Evolutionary conservation across 148 eudicot species (phyloP).

Genomic region (Amaranthus cruentus): DNA sequence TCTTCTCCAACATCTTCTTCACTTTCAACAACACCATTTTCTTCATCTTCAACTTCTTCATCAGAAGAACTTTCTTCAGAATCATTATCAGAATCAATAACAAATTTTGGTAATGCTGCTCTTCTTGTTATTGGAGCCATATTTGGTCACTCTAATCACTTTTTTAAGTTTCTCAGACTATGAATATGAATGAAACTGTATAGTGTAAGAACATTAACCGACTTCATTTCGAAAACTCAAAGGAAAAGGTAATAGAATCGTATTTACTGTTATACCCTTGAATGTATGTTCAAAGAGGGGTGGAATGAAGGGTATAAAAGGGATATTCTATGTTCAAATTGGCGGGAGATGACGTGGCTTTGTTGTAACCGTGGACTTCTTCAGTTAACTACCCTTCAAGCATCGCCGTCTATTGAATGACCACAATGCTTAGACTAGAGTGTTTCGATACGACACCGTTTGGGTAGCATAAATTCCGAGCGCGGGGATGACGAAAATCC

Average conservation of each 20-base stretch:
- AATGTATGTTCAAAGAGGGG: not conserved
- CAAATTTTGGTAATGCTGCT: conserved; percentile 42
- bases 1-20: conserved; percentile 21
- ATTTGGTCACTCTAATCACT: conserved; percentile 12
- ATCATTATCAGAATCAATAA: conserved; percentile 56
- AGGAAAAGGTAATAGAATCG: not conserved
- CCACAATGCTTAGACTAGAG: not conserved
- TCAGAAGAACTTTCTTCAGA: conserved; percentile 56
- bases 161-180: not conserved
- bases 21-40: conserved; percentile 2
- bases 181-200: not conserved
- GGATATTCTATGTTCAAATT: conserved; percentile 11
- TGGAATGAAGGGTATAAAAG: conserved; percentile 14
- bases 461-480: too few relatives aligned
- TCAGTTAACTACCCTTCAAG: not conserved
- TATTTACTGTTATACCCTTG: conserved; percentile 30
- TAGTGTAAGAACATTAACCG: conserved; percentile 25
- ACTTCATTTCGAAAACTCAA: conserved; percentile 8
- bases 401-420: not conserved
- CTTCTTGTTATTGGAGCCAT: conserved; percentile 60
- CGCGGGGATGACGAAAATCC: too few relatives aligned
- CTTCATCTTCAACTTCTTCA: conserved; percentile 34
- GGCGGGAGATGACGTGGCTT: conserved; percentile 69
- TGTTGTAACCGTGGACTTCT: conserved; percentile 9
- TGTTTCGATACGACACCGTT: too few relatives aligned